A percentile compares a stretch with the other conserved stretches of the same genome.
Conservation (phyloP, 2,329 filamentous ascomycete species). For the Aspergillus calidoustus region DNA sequence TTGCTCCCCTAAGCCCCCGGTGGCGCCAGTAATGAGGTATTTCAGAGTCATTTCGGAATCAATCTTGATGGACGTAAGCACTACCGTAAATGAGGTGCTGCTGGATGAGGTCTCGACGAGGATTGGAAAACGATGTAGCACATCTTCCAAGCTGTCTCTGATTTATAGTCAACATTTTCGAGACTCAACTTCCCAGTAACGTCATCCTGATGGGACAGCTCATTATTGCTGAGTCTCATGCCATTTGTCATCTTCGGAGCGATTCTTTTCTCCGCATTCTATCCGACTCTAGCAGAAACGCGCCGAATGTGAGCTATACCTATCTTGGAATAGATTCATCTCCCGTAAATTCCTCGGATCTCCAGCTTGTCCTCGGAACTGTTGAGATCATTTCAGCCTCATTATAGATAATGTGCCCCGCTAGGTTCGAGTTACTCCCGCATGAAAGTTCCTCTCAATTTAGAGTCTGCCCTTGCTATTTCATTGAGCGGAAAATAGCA, state of each 20-base stretch:
- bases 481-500: no score
- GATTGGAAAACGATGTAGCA: not conserved
- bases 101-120: not conserved
- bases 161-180: not conserved
- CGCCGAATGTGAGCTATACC: not conserved
- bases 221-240: not conserved
- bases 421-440: no score
- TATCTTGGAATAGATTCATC: not conserved
- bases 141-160: not conserved
- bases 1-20: slow-evolving; percentile 41
- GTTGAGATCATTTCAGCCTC: no score
- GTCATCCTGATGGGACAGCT: not conserved
- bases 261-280: not conserved
- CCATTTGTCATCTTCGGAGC: not conserved
- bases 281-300: not conserved
- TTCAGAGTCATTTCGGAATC: slow-evolving; percentile 35
- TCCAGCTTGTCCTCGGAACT: no score
- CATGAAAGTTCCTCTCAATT: no score
- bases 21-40: slow-evolving; percentile 45
- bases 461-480: no score
- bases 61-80: not conserved
- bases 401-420: no score
- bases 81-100: not conserved
- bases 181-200: not conserved
- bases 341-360: no score